phyloP scores from a whole-genome alignment of 2,329 filamentous ascomycete genomes.

The Neonectria ditissima region DNA sequence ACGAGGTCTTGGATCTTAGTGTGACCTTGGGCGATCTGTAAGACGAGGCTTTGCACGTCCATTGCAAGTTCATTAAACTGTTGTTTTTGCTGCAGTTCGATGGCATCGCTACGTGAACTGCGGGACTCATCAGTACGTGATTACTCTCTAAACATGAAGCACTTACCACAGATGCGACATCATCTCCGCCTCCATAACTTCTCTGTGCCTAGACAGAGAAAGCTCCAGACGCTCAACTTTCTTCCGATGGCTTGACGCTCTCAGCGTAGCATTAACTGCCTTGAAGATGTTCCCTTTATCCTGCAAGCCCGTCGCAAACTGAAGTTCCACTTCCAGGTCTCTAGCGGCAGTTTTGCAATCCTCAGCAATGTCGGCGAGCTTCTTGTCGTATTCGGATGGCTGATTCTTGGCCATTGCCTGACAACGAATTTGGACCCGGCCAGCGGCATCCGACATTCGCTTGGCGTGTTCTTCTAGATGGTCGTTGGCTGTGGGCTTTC shows the following conservation, averaged over 20 bases:
- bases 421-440: background rate
- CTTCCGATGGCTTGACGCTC: slow-evolving; percentile 2
- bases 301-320: background rate
- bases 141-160: background rate
- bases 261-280: background rate
- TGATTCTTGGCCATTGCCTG: background rate
- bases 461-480: slow-evolving; percentile 5
- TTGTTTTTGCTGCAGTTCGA: background rate
- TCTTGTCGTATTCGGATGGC: background rate
- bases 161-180: slow-evolving; percentile 14
- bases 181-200: slow-evolving; percentile 19
- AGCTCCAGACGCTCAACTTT: slow-evolving; percentile 16
- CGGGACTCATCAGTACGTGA: background rate
- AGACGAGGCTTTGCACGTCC: background rate
- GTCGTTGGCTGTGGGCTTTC: background rate
- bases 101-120: slow-evolving; percentile 13
- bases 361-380: slow-evolving; percentile 7
- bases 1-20: slow-evolving; percentile 11
- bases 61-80: background rate
- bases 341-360: background rate
- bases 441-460: background rate
- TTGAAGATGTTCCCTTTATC: background rate
- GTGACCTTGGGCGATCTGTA: background rate
- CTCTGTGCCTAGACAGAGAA: background rate
- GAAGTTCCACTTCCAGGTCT: slow-evolving; percentile 10